Conservation (phyloP, 805 yeast species). For the Jamesozyma piceae region DNA sequence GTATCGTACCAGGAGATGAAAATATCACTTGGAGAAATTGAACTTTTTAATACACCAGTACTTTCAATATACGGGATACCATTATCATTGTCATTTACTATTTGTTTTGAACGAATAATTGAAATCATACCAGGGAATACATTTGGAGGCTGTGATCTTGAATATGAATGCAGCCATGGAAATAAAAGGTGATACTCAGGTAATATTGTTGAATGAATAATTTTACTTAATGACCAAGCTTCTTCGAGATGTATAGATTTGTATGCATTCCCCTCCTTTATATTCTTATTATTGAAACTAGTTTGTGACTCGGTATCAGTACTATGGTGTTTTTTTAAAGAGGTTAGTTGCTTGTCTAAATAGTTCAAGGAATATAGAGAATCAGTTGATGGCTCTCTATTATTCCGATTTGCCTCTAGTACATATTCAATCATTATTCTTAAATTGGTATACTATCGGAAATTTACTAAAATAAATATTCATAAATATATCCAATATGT, state of each 20-base stretch:
- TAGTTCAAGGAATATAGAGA: neutral
- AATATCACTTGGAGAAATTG: constrained; percentile 46
- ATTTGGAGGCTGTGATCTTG: constrained; percentile 47
- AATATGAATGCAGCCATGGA: constrained; percentile 86
- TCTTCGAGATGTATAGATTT: neutral
- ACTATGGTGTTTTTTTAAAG: neutral
- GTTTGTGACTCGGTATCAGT: neutral
- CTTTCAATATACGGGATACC: constrained; percentile 9
- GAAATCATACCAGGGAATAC: constrained; percentile 33
- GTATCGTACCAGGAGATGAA: constrained; percentile 37
- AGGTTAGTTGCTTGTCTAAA: neutral
- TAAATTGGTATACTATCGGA: too few species aligned
- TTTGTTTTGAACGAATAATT: constrained; percentile 25
- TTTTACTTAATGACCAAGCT: neutral
- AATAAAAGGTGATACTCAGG: constrained; percentile 66
- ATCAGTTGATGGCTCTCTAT: neutral
- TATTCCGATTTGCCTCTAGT: neutral
- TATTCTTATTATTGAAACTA: too few species aligned
- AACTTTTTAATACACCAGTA: constrained; percentile 44
- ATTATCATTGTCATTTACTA: constrained; percentile 4
- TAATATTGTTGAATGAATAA: constrained; percentile 19
- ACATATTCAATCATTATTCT: neutral
- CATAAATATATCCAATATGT: too few species aligned
- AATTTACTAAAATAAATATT: neutral
- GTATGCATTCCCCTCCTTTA: neutral